phyloP scores from a whole-genome alignment of 768 basidiomycete genomes.

The Rhizopogon roseolus region DNA sequence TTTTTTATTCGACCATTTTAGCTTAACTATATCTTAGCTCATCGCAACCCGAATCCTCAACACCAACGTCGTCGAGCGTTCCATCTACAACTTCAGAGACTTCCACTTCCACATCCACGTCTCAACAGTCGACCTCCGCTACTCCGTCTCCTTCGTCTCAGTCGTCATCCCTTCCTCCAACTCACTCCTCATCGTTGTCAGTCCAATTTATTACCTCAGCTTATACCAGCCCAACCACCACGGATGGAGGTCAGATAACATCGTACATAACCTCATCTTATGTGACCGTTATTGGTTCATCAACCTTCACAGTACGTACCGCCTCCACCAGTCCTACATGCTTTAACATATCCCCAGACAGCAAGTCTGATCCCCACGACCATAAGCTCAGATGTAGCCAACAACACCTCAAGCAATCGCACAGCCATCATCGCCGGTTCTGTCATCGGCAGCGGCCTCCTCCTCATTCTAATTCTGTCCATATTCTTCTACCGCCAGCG shows the following conservation, averaged over 20 bases:
- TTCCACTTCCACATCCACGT: background rate
- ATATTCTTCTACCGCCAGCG: conserved; percentile 34
- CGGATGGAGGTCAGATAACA: background rate
- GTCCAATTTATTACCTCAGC: background rate
- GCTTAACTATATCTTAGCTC: background rate
- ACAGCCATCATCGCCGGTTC: conserved; percentile 39
- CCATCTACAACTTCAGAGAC: background rate
- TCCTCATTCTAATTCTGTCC: conserved; percentile 32
- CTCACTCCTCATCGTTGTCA: background rate
- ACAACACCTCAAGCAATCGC: conserved; percentile 15
- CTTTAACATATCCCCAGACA: conserved; percentile 6
- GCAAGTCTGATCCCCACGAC: conserved; percentile 12
- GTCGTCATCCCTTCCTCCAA: conserved; percentile 5
- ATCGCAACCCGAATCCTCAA: background rate
- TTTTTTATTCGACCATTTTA: too few species aligned
- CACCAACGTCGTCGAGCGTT: background rate
- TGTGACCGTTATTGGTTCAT: conserved; percentile 13
- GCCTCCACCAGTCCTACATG: too few species aligned
- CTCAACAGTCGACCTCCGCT: background rate
- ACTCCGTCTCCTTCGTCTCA: background rate
- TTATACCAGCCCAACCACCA: conserved; percentile 6
- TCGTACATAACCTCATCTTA: conserved; percentile 12
- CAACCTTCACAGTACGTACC: conserved; percentile 13
- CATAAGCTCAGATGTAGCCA: conserved; percentile 5
- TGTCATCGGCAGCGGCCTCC: conserved; percentile 31